Percentiles rank a stretch among this genome's conserved stretches.
Conservation (phyloP, 2,329 filamentous ascomycete species). For the Monosporascus sp. region DNA sequence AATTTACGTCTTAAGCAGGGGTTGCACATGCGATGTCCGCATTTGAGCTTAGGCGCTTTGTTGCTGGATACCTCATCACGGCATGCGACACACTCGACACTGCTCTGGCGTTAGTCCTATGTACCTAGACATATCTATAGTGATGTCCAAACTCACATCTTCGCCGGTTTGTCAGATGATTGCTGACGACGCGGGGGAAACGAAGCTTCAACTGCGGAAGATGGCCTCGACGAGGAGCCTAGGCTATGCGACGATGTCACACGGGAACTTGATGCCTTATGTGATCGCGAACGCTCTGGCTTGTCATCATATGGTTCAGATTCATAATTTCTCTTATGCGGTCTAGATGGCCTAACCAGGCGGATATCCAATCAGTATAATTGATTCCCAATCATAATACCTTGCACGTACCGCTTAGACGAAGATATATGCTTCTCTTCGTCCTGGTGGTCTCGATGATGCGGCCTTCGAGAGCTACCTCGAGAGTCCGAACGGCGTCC, state of each 20-base stretch:
- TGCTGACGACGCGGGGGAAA: conserved; percentile 21
- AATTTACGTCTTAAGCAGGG: conserved; percentile 71
- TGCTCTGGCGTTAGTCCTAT: conserved; percentile 28
- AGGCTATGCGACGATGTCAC: conserved; percentile 31
- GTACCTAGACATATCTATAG: conserved; percentile 16
- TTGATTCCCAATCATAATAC: conserved; percentile 17
- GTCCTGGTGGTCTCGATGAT: conserved; percentile 16
- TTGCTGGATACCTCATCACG: conserved; percentile 59
- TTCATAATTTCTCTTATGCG: conserved; percentile 22
- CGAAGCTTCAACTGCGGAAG: conserved; percentile 27
- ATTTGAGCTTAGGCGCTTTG: conserved; percentile 66
- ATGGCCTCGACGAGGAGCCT: conserved; percentile 31
- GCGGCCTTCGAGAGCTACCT: conserved; percentile 18
- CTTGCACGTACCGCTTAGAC: conserved; percentile 25
- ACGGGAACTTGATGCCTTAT: conserved; percentile 30
- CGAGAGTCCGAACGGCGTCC: conserved; percentile 21
- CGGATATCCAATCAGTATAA: conserved; percentile 1
- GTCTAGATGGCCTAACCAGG: conserved; percentile 15
- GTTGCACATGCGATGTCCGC: conserved; percentile 77
- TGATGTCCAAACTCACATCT: conserved; percentile 19
- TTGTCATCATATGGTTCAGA: conserved; percentile 29
- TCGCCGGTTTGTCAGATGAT: conserved; percentile 16
- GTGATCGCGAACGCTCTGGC: conserved; percentile 26
- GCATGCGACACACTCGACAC: conserved; percentile 69
- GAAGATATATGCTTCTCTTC: conserved; percentile 20